These are phyloP conservation scores for Rhizopus arrhizus DNA, from an alignment of 371 early-diverging fungal genomes.

Conservation along the genomic window DNA sequence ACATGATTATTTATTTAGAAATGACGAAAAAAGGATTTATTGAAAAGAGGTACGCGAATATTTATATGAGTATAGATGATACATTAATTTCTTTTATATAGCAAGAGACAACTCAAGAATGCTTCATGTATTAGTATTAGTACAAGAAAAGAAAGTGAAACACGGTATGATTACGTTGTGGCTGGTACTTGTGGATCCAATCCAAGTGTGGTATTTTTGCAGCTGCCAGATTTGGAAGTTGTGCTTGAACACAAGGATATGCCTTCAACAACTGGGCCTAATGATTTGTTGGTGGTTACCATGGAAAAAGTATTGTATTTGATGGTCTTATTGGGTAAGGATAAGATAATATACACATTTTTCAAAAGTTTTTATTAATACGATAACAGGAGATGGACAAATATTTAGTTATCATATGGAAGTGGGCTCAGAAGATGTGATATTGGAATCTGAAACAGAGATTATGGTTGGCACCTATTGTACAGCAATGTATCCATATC, in stretches of 20 bases:
- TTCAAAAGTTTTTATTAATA: neutral
- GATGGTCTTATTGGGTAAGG: slow-evolving; percentile 71
- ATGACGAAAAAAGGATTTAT: slow-evolving; percentile 42
- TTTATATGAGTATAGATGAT: neutral
- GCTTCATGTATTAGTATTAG: slow-evolving; percentile 17
- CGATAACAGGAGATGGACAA: slow-evolving; percentile 72
- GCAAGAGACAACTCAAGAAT: slow-evolving; percentile 16
- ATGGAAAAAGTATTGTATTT: slow-evolving; percentile 70
- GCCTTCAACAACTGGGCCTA: slow-evolving; percentile 4
- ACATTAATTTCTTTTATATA: neutral
- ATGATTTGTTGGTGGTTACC: slow-evolving; percentile 52
- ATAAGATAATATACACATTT: neutral
- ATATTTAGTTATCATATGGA: slow-evolving; percentile 61
- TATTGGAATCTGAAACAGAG: slow-evolving; percentile 2
- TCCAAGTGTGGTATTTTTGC: slow-evolving; percentile 1
- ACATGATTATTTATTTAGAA: slow-evolving; percentile 61
- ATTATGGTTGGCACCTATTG: slow-evolving; percentile 26
- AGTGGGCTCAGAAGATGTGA: neutral
- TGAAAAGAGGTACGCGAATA: slow-evolving; percentile 46
- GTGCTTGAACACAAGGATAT: slow-evolving; percentile 4
- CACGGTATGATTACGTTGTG: slow-evolving; percentile 13
- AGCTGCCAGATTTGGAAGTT: slow-evolving; percentile 7
- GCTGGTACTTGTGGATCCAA: slow-evolving; percentile 14
- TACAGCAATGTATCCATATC: slow-evolving; percentile 22
- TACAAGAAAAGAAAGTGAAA: slow-evolving; percentile 12